These are phyloP conservation scores for Trichoderma asperelloides DNA, from an alignment of 495 filamentous ascomycete species.

Conservation along the genomic window DNA sequence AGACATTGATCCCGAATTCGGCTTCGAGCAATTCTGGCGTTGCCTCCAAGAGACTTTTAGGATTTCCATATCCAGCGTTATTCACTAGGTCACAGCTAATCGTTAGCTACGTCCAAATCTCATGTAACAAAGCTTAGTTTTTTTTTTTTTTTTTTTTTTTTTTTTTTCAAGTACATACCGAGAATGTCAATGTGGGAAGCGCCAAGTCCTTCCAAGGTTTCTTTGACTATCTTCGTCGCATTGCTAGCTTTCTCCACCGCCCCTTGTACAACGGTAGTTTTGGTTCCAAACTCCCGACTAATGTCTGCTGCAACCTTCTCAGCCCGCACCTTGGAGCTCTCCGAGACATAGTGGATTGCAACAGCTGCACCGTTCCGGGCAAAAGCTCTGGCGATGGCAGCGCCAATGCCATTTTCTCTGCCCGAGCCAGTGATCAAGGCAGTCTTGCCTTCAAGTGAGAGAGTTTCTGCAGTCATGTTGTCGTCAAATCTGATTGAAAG, in stretches of 20 bases:
- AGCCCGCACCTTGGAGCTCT: constrained; percentile 22
- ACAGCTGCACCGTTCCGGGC: constrained; percentile 33
- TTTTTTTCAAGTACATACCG: constrained; percentile 12
- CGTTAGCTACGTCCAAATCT: too few species aligned
- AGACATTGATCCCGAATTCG: constrained; percentile 4
- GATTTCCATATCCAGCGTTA: too few species aligned
- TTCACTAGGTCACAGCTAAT: too few species aligned
- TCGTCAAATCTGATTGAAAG: too few species aligned
- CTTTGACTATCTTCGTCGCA: constrained; percentile 20
- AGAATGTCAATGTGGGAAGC: constrained; percentile 29
- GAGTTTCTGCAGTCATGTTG: constrained; percentile 9
- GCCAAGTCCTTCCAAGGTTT: constrained; percentile 21
- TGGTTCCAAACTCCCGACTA: constrained; percentile 18
- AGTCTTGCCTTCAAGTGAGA: constrained; percentile 37
- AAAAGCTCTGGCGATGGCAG: constrained; percentile 30
- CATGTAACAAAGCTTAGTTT: too few species aligned
- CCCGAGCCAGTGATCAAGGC: constrained; percentile 44
- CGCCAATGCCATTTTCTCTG: constrained; percentile 36
- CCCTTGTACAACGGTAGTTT: constrained; percentile 24
- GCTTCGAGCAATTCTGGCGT: background rate
- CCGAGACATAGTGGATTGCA: constrained; percentile 27
- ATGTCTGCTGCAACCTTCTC: constrained; percentile 18
- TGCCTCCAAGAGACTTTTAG: background rate
- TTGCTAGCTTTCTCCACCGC: constrained; percentile 19
- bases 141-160: too few species aligned